These are phyloP conservation scores for Trichocladium uniseriatum DNA, from an alignment of 495 filamentous ascomycete genomes.

Conservation along the genomic window DNA sequence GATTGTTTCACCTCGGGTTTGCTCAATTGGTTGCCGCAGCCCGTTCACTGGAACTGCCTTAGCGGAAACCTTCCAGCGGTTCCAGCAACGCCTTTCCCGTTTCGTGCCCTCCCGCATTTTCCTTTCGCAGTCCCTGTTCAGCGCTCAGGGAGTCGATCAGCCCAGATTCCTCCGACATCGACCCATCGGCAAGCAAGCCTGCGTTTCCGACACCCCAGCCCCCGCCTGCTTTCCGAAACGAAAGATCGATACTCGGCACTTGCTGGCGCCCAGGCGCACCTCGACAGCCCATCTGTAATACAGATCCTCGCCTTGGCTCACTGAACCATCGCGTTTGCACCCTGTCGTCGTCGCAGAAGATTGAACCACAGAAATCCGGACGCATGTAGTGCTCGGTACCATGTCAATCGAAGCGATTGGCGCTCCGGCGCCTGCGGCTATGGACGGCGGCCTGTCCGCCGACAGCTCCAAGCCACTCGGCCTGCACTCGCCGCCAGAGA, in stretches of 20 bases:
- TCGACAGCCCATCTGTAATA: conserved; percentile 2
- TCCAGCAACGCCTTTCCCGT: conserved; percentile 13
- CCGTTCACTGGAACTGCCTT: conserved; percentile 2
- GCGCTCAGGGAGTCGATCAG: conserved; percentile 17
- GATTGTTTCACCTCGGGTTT: too few relatives aligned
- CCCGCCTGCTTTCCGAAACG: conserved; percentile 13
- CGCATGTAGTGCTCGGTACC: conserved; percentile 32
- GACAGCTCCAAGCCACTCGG: conserved; percentile 29
- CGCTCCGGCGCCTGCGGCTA: conserved; percentile 27
- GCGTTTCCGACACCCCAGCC: conserved; percentile 14
- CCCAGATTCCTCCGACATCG: conserved; percentile 28
- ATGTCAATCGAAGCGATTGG: conserved; percentile 35
- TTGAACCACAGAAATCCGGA: conserved; percentile 16
- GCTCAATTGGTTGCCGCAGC: neutral
- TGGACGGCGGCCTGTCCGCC: conserved; percentile 13
- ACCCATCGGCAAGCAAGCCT: conserved; percentile 22
- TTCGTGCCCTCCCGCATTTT: conserved; percentile 17
- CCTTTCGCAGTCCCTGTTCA: neutral
- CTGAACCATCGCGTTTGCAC: conserved; percentile 4
- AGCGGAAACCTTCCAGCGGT: neutral
- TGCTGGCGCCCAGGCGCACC: conserved; percentile 11
- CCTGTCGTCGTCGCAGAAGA: conserved; percentile 11
- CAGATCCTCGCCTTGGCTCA: neutral
- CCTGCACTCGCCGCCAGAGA: conserved; percentile 43
- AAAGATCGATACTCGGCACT: conserved; percentile 15